phyloP scores from a whole-genome alignment of 192 early-diverging fungal species.

The Phlyctochytrium arcticum region DNA sequence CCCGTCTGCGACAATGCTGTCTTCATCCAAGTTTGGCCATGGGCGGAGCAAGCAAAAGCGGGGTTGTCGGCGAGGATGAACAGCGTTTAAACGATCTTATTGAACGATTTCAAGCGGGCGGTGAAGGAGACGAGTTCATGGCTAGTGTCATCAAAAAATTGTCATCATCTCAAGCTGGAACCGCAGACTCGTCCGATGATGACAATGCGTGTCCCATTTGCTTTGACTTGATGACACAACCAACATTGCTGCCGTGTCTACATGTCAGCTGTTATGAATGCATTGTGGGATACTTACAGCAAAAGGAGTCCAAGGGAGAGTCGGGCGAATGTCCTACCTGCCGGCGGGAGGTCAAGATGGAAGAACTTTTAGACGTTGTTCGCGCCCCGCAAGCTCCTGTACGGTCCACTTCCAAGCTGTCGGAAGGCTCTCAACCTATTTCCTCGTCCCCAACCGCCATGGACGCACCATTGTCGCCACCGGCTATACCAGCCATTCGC shows the following conservation, averaged over 20 bases:
- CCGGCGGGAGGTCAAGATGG: conserved; percentile 8
- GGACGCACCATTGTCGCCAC: too few relatives aligned
- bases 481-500: neutral
- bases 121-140: neutral
- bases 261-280: conserved; percentile 30
- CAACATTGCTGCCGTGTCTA: conserved; percentile 26
- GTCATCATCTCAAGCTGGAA: neutral
- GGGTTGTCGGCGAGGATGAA: conserved; percentile 8
- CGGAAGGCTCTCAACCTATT: neutral
- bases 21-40: conserved; percentile 16
- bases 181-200: neutral
- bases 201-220: conserved; percentile 31
- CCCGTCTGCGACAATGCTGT: conserved; percentile 16
- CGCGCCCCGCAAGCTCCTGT: neutral
- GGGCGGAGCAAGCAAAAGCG: neutral
- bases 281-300: conserved; percentile 21
- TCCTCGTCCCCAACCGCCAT: too few relatives aligned
- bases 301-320: conserved; percentile 14
- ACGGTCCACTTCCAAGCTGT: neutral
- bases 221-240: conserved; percentile 23
- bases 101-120: conserved; percentile 9
- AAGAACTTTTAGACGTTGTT: conserved; percentile 24
- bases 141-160: neutral
- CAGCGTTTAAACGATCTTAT: conserved; percentile 6
- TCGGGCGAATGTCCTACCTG: conserved; percentile 31